Base-by-base conservation (phyloP, 352 stramenopile species). In the Phytopythium litorale region DNA sequence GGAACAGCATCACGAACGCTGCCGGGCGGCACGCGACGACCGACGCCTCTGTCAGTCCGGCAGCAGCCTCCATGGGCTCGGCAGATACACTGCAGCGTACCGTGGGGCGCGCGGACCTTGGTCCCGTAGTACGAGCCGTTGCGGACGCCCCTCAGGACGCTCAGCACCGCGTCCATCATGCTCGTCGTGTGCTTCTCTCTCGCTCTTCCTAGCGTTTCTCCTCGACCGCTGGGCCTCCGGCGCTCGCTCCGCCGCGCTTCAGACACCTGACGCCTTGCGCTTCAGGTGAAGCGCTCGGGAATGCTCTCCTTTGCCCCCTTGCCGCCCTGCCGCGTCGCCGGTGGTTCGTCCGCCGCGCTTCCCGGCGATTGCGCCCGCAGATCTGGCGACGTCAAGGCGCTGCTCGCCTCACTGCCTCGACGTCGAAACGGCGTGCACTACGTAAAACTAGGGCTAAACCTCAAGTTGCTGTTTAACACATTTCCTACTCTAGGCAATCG, bases 1-100 rank as follows among this genome's bases (percentile, higher is more conserved):
- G 77, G 56, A 95, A 89, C 64, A 93, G 89, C 88, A 97, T 97
- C 60, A 97, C 88, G 43, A 95, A 78, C 18, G 88, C 88, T 95
- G 56, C n/a, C 50, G 18, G 58, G 8, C 35, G 35, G 3, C 45
- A 6, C 16, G 60, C 49, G 49, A 25, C 65, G 8, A 63, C 59
- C 21, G 45, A 35, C 18, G 35, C 12, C 35, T 40, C 35, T 3
- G 28, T 56, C 30, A 25, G 28, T 46, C 68, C 28, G 65, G 54
- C 4, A 15, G 3, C 4, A 4, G 51, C 45, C 21, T 16, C 35
- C 18, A 38, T 12, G 7, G 12, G 46, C 21, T 57, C 18, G 60
- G 16, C 21, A 19, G 25, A 13, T 7, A 48, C 32, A 16, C 33
- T 32, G 63, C 13, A 35, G 19, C 72, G 45, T 78, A 95, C 87